Evolutionary conservation across 345 rosid genomes (phyloP), one percentile per base, ranked within the genome.

Genomic region (Durio zibethinus): DNA sequence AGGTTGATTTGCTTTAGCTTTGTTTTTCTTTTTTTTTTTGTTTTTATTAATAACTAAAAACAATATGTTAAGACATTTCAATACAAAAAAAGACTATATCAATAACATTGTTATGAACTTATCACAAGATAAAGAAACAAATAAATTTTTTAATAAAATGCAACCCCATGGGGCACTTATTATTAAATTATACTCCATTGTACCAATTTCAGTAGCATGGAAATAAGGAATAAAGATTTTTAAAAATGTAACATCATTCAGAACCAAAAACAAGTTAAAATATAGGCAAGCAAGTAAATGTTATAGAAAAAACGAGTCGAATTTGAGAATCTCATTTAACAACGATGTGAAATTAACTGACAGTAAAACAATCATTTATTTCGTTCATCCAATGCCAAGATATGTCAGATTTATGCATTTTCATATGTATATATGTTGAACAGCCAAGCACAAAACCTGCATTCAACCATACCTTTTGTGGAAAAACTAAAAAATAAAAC

Each of bases 381-480:
- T 45, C 61, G 35, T 45, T 66, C 65, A 27, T 31, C 25, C 7
- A 11, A 25, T 36, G 68, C n/a, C 35, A 65, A 20, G 42, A 7
- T 11, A 54, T 56, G 33, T 56, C 35, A 54, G 35, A 70, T 47
- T 25, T 59, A 75, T 69, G 66, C 62, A 52, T 47, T 47, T 9
- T 47, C 4, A 69, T 45, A 36, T 21, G 64, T 14, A 54, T 8
- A 20, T 27, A 61, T 33, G 8, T 8, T 52, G 12, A 42, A 71
- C 57, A 47, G 38, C 29, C 52, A n/a, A 20, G 75, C 27, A 33
- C 11, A 60, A 60, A 74, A 60, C 27, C 40, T 47, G 23, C 40
- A 47, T 47, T 8, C 1, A 33, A 48, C 52, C 81, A 81, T 87
- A 91, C 99, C 87, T 90, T 83, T 84, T 93, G n/a, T n/a, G n/a